Evolutionary conservation across 2,329 filamentous ascomycete genomes (phyloP).

Genomic region (Colletotrichum lini): DNA sequence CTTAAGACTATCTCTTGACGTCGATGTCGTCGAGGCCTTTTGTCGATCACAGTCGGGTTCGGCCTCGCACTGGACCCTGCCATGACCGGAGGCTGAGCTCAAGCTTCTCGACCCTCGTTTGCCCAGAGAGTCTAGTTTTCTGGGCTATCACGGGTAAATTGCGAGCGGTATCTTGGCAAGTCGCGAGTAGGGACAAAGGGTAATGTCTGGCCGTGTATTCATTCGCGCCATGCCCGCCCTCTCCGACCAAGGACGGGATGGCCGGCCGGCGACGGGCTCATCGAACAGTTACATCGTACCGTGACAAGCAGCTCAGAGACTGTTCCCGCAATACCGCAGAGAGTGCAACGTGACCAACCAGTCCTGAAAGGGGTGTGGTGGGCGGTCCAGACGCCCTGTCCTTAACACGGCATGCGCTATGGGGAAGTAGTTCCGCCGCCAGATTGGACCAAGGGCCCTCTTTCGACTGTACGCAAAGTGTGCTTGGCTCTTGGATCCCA

Average conservation of each 20-base stretch:
- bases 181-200: constrained; percentile 6
- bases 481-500: constrained; percentile 9
- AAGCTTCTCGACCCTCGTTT: constrained; percentile 35
- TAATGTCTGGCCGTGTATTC: neutral
- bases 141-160: constrained; percentile 36
- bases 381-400: constrained; percentile 20
- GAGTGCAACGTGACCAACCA: constrained; percentile 32
- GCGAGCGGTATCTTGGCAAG: constrained; percentile 21
- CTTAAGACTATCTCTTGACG: neutral
- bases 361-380: constrained; percentile 25
- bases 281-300: constrained; percentile 26
- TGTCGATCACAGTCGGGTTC: constrained; percentile 18
- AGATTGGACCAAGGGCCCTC: constrained; percentile 28
- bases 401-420: constrained; percentile 30
- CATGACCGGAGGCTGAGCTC: constrained; percentile 34
- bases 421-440: constrained; percentile 34
- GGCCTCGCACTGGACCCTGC: constrained; percentile 18
- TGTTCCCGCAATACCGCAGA: constrained; percentile 15
- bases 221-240: neutral
- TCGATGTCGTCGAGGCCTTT: neutral
- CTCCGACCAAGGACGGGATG: neutral
- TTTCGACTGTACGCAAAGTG: constrained; percentile 17
- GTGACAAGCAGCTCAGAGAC: neutral
- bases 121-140: constrained; percentile 27
- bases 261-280: constrained; percentile 7